Evolutionary conservation across 2,329 filamentous ascomycete species (phyloP).

Genomic region (Botrytis tulipae): DNA sequence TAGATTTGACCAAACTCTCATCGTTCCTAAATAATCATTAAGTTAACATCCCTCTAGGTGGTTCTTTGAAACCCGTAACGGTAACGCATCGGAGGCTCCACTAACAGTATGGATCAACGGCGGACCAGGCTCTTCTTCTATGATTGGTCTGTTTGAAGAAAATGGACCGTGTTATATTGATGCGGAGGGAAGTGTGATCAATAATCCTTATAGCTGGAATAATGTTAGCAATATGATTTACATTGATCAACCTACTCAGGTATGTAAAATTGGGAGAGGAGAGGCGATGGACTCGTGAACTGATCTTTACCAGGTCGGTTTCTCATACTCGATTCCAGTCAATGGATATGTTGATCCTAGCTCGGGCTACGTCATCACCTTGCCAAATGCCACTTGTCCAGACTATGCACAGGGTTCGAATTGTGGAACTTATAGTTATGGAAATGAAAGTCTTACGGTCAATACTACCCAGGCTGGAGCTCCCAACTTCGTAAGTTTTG

Average conservation of each 20-base stretch:
- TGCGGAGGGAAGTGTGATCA: slow-evolving; percentile 42
- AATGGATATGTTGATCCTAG: slow-evolving; percentile 26
- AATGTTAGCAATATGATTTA: slow-evolving; percentile 52
- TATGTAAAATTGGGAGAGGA: slow-evolving; percentile 2
- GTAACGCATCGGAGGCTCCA: slow-evolving; percentile 47
- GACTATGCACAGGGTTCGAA: slow-evolving; percentile 45
- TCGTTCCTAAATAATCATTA: background rate
- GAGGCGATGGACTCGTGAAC: background rate
- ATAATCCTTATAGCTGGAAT: slow-evolving; percentile 60
- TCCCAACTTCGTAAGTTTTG: slow-evolving; percentile 50
- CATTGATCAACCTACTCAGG: slow-evolving; percentile 36
- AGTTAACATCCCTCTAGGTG: slow-evolving; percentile 31
- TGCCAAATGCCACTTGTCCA: slow-evolving; percentile 49
- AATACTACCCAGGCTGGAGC: slow-evolving; percentile 53
- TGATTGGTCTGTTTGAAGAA: slow-evolving; percentile 62
- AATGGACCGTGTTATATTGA: slow-evolving; percentile 48
- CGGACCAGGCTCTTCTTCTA: slow-evolving; percentile 61
- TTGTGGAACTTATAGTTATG: slow-evolving; percentile 57
- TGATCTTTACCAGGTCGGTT: slow-evolving; percentile 29
- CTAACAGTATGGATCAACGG: slow-evolving; percentile 66
- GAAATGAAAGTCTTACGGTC: slow-evolving; percentile 50
- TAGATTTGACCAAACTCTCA: background rate
- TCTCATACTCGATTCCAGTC: slow-evolving; percentile 42
- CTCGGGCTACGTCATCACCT: slow-evolving; percentile 40
- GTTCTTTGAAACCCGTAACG: slow-evolving; percentile 47